These are phyloP conservation scores for Hirsutella minnesotensis DNA, from an alignment of 2,329 filamentous ascomycete genomes.

Conservation along the genomic window DNA sequence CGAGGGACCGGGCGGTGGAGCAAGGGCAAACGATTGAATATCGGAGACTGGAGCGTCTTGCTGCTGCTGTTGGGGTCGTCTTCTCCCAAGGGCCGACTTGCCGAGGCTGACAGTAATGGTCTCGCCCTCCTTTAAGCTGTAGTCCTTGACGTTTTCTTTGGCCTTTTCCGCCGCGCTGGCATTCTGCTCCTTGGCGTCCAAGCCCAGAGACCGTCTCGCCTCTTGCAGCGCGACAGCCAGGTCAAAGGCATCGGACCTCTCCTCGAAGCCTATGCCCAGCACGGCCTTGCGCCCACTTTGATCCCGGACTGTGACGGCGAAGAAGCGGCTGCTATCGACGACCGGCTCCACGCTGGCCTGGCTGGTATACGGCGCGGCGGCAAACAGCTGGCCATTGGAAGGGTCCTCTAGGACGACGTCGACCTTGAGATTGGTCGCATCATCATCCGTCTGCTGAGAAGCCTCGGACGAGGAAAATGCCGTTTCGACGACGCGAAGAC, in stretches of 20 bases:
- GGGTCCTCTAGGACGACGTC: constrained; percentile 74
- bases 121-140: constrained; percentile 79
- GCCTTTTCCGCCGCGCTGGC: constrained; percentile 15
- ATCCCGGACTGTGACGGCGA: constrained; percentile 70
- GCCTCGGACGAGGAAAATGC: constrained; percentile 6
- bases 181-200: constrained; percentile 29
- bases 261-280: constrained; percentile 78
- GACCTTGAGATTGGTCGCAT: constrained; percentile 43
- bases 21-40: constrained; percentile 55
- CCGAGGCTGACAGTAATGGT: constrained; percentile 74
- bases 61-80: constrained; percentile 22
- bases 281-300: constrained; percentile 64
- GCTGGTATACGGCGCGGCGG: constrained; percentile 66
- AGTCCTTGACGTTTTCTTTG: constrained; percentile 44
- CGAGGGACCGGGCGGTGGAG: constrained; percentile 48
- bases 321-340: constrained; percentile 71
- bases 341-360: constrained; percentile 61
- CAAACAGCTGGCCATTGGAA: constrained; percentile 62
- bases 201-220: constrained; percentile 56
- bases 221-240: constrained; percentile 74
- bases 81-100: constrained; percentile 37
- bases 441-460: constrained; percentile 2
- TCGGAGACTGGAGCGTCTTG: constrained; percentile 13
- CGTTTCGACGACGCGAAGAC: constrained; percentile 68
- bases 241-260: constrained; percentile 76